Conservation (phyloP, 441 rosid genomes). For the Arabidopsis lyrata region DNA sequence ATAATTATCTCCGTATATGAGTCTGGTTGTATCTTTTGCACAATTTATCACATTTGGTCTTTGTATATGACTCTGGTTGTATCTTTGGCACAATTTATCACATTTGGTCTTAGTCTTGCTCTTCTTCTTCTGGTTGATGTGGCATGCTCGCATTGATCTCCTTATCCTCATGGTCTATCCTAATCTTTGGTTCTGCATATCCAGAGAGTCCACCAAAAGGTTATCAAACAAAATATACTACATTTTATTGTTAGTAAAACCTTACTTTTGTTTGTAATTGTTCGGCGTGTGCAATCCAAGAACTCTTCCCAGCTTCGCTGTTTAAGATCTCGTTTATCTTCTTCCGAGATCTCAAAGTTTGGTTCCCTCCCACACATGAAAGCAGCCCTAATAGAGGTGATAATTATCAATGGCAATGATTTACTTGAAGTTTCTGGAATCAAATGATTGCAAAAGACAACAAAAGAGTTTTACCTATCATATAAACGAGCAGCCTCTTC, state of each 20-base stretch:
- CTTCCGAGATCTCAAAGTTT: conserved; percentile 81
- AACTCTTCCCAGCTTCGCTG: conserved; percentile 88
- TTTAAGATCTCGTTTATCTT: conserved; percentile 75
- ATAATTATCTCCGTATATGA: background rate
- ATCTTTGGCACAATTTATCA: conserved; percentile 9
- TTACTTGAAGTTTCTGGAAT: background rate
- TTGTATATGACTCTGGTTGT: conserved; percentile 8
- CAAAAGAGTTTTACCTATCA: conserved; percentile 61
- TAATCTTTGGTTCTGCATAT: conserved; percentile 75
- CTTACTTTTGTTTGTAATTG: conserved; percentile 89
- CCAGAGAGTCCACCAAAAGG: conserved; percentile 4
- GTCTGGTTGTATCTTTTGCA: conserved; percentile 11
- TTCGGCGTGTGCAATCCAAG: conserved; percentile 80
- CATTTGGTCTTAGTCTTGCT: conserved; percentile 17
- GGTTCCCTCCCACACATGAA: conserved; percentile 99
- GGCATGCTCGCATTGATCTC: conserved; percentile 15
- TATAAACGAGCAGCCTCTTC: conserved; percentile 95
- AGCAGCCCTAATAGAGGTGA: conserved; percentile 69
- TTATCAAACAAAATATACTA: conserved; percentile 1
- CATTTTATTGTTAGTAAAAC: background rate
- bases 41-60: conserved; percentile 6
- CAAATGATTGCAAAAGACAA: no score
- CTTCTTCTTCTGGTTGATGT: conserved; percentile 16
- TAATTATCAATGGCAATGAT: conserved; percentile 18
- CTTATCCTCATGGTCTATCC: conserved; percentile 58